Percentiles rank a stretch among this genome's conserved stretches.
Conservation (phyloP, 1,139 yeast genomes). For the Diutina neorugosa region DNA sequence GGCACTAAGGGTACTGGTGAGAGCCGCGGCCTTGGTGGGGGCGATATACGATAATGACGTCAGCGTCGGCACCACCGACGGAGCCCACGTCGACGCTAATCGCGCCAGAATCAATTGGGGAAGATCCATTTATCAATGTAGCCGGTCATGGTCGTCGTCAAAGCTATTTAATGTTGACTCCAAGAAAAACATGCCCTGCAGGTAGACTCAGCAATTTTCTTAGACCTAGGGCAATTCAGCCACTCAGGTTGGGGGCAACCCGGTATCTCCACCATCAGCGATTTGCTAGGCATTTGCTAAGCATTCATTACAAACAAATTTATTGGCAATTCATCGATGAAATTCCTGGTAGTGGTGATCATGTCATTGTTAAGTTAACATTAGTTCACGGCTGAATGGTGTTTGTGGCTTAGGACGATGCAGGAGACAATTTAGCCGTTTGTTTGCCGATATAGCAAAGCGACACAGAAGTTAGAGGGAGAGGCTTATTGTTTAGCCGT, state of each 20-base stretch:
- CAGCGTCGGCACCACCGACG: conserved; percentile 10
- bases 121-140: background rate
- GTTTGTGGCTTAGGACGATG: too few relatives aligned
- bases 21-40: conserved; percentile 8
- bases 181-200: background rate
- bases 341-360: too few relatives aligned
- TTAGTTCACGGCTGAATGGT: too few relatives aligned
- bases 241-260: background rate
- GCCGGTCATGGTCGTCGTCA: too few relatives aligned
- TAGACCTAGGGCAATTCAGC: background rate
- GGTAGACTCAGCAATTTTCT: background rate
- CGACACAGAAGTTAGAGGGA: too few relatives aligned
- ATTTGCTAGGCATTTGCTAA: too few relatives aligned
- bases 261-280: too few relatives aligned
- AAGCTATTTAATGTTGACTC: background rate
- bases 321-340: too few relatives aligned
- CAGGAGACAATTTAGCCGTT: too few relatives aligned
- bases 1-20: conserved; percentile 7
- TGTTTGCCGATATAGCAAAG: too few relatives aligned
- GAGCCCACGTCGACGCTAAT: conserved; percentile 9
- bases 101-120: conserved; percentile 4
- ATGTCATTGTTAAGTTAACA: too few relatives aligned
- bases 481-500: background rate
- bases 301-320: too few relatives aligned
- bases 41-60: conserved; percentile 11